Percentiles rank a stretch among this genome's conserved stretches.
These are phyloP conservation scores for Acacia concinna DNA, from an alignment of 331 rosid species.

Conservation along the genomic window DNA sequence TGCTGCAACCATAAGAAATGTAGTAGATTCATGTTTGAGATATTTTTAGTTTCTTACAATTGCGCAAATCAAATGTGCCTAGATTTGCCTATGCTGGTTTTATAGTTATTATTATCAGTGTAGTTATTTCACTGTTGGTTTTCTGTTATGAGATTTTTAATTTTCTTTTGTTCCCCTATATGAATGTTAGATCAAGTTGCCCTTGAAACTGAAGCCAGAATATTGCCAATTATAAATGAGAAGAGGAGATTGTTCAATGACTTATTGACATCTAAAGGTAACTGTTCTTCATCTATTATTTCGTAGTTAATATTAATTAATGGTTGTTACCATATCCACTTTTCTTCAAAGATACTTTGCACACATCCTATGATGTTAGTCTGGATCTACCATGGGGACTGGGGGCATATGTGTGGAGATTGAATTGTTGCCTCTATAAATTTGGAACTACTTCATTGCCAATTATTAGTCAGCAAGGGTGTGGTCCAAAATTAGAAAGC, in stretches of 20 bases:
- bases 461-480: neutral
- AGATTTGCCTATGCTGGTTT: neutral
- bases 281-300: slow-evolving; percentile 32
- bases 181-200: slow-evolving; percentile 74
- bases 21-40: slow-evolving; percentile 8
- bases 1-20: slow-evolving; percentile 7
- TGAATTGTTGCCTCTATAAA: neutral
- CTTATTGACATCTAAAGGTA: slow-evolving; percentile 96
- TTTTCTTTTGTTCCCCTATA: slow-evolving; percentile 26
- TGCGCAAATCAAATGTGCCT: slow-evolving; percentile 16
- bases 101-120: neutral
- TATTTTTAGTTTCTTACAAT: slow-evolving; percentile 23
- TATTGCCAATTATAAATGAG: slow-evolving; percentile 75
- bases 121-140: slow-evolving; percentile 10
- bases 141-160: slow-evolving; percentile 22
- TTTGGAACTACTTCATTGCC: neutral
- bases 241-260: slow-evolving; percentile 92
- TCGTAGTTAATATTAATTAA: neutral
- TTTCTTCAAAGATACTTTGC: neutral
- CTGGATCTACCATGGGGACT: neutral
- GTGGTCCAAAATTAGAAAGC: neutral
- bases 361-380: neutral
- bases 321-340: slow-evolving; percentile 16
- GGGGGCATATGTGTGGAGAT: neutral
- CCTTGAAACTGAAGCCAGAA: slow-evolving; percentile 81